Evolutionary conservation across 352 stramenopile species (phyloP), one percentile per base, ranked within the genome.

Genomic region (Phytophthora sp.): DNA sequence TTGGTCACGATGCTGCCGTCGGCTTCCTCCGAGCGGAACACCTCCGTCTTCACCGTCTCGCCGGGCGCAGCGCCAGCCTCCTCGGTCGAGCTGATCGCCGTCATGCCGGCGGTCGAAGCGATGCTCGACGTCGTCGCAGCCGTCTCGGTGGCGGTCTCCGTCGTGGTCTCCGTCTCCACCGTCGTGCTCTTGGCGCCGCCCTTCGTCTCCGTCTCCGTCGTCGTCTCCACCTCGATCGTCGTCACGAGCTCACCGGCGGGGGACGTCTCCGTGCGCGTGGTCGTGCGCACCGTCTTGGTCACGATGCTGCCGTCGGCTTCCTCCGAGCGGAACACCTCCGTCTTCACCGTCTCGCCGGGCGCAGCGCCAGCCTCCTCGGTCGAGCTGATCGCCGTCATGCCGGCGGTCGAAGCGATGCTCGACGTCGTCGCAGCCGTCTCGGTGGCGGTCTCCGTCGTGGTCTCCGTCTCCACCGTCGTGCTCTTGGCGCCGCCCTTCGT

Each of bases 311-410:
- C 31, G 31, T 37, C 31, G 31, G 31, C 31, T 37, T 37, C 31
- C 31, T 37, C 31, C 23, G 39, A 46, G 39, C 39, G 39, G 39
- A 46, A 46, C 39, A 46, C 39, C 39, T 46, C 39, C 39, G 39
- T 46, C 39, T 46, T 46, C 39, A 46, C 39, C 39, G 39, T 46
- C 21, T 46, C 39, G 39, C 39, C 31, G 31, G 31, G 31, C 31
- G 12, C 31, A 13, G 31, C 31, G 31, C 31, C 31, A 37, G 31
- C 31, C 20, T 46, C 39, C 39, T 46, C 39, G 39, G 39, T 46
- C 18, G 39, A 46, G 39, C 39, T 46, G 39, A 46, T 13, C 21
- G 39, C 39, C 17, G 39, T 46, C 39, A 46, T 46, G 39, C 39
- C 39, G 17, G 17, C 39, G 30, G 39, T 46, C 2, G 39, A 46